These are phyloP conservation scores for Chaetomidium leptoderma DNA, from an alignment of 495 filamentous ascomycete genomes.

Conservation along the genomic window DNA sequence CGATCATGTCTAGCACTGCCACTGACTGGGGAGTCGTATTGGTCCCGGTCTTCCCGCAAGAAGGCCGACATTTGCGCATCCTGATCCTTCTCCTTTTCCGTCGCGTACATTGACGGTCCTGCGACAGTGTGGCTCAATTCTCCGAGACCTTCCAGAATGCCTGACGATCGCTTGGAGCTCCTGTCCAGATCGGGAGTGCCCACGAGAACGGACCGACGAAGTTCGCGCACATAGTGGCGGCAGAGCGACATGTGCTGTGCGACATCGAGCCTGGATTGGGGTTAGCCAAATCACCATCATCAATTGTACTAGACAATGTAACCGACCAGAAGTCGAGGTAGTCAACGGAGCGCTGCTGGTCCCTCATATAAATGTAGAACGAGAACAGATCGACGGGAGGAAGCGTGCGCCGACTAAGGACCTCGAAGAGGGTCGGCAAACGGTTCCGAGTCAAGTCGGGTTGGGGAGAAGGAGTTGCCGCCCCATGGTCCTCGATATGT, in stretches of 20 bases:
- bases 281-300: slow-evolving; percentile 12
- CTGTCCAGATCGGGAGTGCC: slow-evolving; percentile 89
- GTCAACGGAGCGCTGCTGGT: slow-evolving; percentile 95
- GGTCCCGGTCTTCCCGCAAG: slow-evolving; percentile 67
- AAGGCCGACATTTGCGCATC: slow-evolving; percentile 88
- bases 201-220: slow-evolving; percentile 87
- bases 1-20: slow-evolving; percentile 62
- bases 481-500: slow-evolving; percentile 36
- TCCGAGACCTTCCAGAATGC: slow-evolving; percentile 66
- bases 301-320: neutral
- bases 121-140: slow-evolving; percentile 58
- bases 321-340: slow-evolving; percentile 96
- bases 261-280: slow-evolving; percentile 85
- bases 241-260: slow-evolving; percentile 98
- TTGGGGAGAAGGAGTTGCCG: slow-evolving; percentile 36
- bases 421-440: slow-evolving; percentile 90
- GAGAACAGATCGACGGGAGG: slow-evolving; percentile 95
- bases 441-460: slow-evolving; percentile 65
- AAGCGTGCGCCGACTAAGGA: slow-evolving; percentile 82
- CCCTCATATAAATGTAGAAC: slow-evolving; percentile 99
- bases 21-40: slow-evolving; percentile 61
- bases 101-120: slow-evolving; percentile 42
- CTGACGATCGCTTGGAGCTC: slow-evolving; percentile 77
- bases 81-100: slow-evolving; percentile 60
- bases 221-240: slow-evolving; percentile 92